Evolutionary conservation across 805 yeast genomes (phyloP).

Genomic region (Monosporozyma yasuniensis): DNA sequence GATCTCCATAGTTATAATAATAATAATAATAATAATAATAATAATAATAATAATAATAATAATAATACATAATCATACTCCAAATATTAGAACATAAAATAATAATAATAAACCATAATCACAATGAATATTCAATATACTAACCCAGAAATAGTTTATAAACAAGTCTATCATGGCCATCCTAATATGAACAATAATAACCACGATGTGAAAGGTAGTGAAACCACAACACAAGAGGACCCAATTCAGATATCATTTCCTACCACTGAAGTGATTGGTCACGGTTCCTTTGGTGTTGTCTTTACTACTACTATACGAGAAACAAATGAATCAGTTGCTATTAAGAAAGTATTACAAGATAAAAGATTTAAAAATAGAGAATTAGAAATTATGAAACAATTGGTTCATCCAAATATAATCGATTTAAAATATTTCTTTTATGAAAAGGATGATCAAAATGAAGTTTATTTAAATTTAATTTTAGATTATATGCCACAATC

Average conservation of each 20-base stretch:
- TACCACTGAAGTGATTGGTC: constrained; percentile 88
- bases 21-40: background rate
- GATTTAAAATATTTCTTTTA: constrained; percentile 82
- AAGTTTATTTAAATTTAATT: constrained; percentile 74
- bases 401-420: constrained; percentile 80
- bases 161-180: constrained; percentile 23
- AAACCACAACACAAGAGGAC: constrained; percentile 1
- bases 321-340: constrained; percentile 74
- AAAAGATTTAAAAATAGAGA: constrained; percentile 91
- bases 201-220: background rate
- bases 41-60: background rate
- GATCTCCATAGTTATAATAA: background rate
- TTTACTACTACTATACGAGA: constrained; percentile 75
- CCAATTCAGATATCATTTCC: constrained; percentile 56
- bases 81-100: background rate
- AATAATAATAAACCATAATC: background rate
- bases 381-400: constrained; percentile 85
- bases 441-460: constrained; percentile 50
- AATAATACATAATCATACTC: background rate
- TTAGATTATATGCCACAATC: constrained; percentile 96
- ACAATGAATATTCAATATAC: constrained; percentile 15
- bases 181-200: constrained; percentile 2
- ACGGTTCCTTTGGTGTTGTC: constrained; percentile 98
- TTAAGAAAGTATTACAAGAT: constrained; percentile 94
- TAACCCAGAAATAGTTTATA: constrained; percentile 23